Base-by-base conservation (phyloP, 805 yeast species). In the Cyberlindnera xishuangbannaensis region DNA sequence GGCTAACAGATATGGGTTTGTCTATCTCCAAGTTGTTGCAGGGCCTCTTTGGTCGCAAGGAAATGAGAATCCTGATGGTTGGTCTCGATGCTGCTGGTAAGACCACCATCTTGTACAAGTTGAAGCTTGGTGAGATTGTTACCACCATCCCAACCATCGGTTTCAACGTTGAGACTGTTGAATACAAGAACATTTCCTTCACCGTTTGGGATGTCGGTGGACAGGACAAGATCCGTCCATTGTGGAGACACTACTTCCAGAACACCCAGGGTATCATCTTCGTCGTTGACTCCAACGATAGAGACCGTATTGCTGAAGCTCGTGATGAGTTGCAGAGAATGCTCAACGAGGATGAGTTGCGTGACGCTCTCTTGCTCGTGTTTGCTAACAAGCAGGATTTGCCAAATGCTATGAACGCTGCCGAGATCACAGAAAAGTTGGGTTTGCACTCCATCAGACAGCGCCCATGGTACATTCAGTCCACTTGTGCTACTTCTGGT, bases 161-260 rank as follows among this genome's bases (percentile, higher is more conserved):
- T 57, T 87, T 87, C 79, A 87, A 87, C 64, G 97, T 87, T 52
- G 97, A 87, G 69, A 87, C 96, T 43, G 95, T 87, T 56, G 95
- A 87, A 72, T 86, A 87, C 75, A 87, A 87, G 72, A 87, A 87
- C 79, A 85, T 87, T 65, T 82, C 95, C 27, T 87, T 87, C 71
- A 86, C 95, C 41, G 96, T 87, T 47, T 87, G 97, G 97, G 97
- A 90, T 77, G 96, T 88, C 53, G 97, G 97, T 83, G 97, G 97
- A 77, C 97, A 90, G 73, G 96, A 87, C 67, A 88, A 88, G 71
- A 90, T 90, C 59, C 84, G 97, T 71, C 96, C 97, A 40, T 73
- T 90, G 65, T 90, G 97, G 97, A 83, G 97, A 78, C 95, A 90
- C 69, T 90, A 90, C 66, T 90, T 79, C 84, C 95, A 90, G 70